Evolutionary conservation across 805 yeast species (phyloP), one percentile per base, ranked within the genome.

Genomic region (Candida silvatica): DNA sequence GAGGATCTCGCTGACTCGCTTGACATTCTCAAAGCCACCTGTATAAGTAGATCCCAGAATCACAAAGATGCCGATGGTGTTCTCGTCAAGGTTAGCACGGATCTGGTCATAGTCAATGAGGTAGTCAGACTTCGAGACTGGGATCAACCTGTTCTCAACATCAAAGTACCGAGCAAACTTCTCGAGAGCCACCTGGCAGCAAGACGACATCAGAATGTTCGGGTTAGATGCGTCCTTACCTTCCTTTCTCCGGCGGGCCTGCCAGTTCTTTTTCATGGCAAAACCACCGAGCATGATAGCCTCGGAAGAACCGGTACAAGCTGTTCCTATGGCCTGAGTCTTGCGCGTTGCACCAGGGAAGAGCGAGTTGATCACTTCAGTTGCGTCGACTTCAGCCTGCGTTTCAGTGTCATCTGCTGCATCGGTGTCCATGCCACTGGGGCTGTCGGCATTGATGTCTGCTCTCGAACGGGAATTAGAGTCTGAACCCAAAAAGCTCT

Each of bases 91-190:
- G 40, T 72, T 62, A 36, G 75, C 76, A 52, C 68, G 68, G 51
- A 88, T 67, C 45, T 72, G 64, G 24, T 67, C 49, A 20, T 70
- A 56, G 51, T 83, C 88, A 48, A 87, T 65, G 39, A 78, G 65
- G 58, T 79, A 82, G 45, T 77, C 74, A 31, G 77, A 65, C 31
- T 69, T 66, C 17, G 68, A 64, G 20, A 85, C 85, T 11, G 80
- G 78, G 39, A 88, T 69, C 43, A 84, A 57, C 47, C 95, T 69
- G 42, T 82, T 72, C 53, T 87, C 95, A 31, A 87, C 96, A 48
- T 87, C 96, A 59, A 87, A 88, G 61, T 87, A 87, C 34, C 95
- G 67, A 12, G 96, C 95, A 61, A 88, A 88, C 63, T 87, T 87
- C 61, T 87, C 96, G 49, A 88, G 66, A 0, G 95, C 95, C 31